Evolutionary conservation across 2,329 filamentous ascomycete genomes (phyloP), one percentile per base, ranked within the genome.

Genomic region (Colletotrichum falcatum): DNA sequence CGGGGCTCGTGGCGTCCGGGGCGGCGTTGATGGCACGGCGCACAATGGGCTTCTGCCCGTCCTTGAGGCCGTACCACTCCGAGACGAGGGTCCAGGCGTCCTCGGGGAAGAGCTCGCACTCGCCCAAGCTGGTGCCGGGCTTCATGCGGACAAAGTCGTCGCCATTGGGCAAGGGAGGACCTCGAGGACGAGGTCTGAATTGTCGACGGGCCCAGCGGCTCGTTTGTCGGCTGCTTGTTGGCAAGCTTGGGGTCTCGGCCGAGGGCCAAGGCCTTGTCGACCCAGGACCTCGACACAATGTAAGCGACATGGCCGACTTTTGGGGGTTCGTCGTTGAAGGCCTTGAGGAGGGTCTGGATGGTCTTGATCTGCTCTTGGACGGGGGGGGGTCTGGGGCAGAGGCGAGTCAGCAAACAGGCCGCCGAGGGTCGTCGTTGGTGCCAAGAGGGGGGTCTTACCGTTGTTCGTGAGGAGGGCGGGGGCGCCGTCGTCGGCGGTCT

Each of bases 61-160:
- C 83, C 67, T 88, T 89, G 66, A 95, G 77, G 16, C 94, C 94
- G 76, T 98, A 97, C 94, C 94, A 97, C 59, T 89, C 87, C 71
- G 92, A 82, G 28, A 98, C 88, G 72, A 94, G 82, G 62, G 94
- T 88, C 94, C 95, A 98, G 5, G 94, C 94, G 66, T 91, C 88
- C 72, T 89, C 84, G 1, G 95, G 92, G 58, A 98, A 88, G 37
- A 96, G 84, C 75, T 93, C 89, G 75, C 94, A 95, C 64, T 94
- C 89, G 42, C 92, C 89, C n/a, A 85, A 83, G 55, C 90, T 86
- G 55, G 91, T 82, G 20, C 91, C 93, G 1, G 88, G 88, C 74
- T 90, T 92, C 54, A 98, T 85, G 3, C 92, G 90, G 39, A 95
- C 88, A 76, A 94, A 97, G 20, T 86, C 83, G 18, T 82, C 81